A percentile compares a stretch with the other conserved stretches of the same genome.
phyloP scores from a whole-genome alignment of 1,139 yeast species.

The Candida sanyaensis region DNA sequence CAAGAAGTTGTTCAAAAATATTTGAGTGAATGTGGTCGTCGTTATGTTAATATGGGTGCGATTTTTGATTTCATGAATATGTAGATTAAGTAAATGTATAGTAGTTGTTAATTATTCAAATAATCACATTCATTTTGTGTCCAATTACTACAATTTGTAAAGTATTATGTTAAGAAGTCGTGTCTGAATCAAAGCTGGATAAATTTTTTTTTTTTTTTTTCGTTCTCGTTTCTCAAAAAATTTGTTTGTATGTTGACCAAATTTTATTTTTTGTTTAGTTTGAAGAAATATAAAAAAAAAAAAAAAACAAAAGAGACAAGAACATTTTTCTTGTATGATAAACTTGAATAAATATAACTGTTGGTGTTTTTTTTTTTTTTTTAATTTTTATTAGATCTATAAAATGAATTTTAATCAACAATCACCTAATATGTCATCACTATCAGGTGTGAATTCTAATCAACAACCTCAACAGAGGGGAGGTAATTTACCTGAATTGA shows the following conservation, averaged over 20 bases:
- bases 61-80: constrained; percentile 63
- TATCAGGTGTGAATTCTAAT: constrained; percentile 10
- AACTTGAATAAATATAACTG: background rate
- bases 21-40: constrained; percentile 80
- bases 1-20: constrained; percentile 73
- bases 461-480: constrained; percentile 19
- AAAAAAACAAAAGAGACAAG: no score
- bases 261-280: background rate
- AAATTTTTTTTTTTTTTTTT: background rate
- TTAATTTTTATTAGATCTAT: background rate
- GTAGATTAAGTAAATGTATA: background rate
- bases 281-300: no score
- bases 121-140: no score
- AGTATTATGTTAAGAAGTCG: background rate
- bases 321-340: background rate
- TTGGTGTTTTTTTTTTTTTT: background rate
- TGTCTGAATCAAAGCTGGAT: background rate
- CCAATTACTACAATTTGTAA: no score
- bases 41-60: constrained; percentile 85
- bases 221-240: background rate
- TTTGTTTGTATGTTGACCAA: constrained; percentile 1
- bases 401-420: constrained; percentile 9
- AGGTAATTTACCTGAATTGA: constrained; percentile 22
- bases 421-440: constrained; percentile 2
- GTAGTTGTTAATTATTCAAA: no score